Evolutionary conservation across 2,329 filamentous ascomycete genomes (phyloP).

Genomic region (Fusarium miscanthi): DNA sequence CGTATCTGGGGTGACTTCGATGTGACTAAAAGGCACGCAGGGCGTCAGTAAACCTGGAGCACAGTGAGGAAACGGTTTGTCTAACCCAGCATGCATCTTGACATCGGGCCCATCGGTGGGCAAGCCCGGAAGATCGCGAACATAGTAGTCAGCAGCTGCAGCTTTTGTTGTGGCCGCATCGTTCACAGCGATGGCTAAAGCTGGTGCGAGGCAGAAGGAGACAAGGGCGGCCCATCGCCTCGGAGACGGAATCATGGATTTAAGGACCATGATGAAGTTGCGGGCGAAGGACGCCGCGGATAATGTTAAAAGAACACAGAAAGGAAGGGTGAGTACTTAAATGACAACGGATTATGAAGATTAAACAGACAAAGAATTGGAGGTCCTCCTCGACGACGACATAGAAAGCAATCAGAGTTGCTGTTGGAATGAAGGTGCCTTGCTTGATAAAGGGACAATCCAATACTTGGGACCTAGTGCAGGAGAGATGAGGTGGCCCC

Average conservation of each 20-base stretch:
- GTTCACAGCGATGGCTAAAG: slow-evolving; percentile 47
- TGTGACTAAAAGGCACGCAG: slow-evolving; percentile 70
- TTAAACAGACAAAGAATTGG: slow-evolving; percentile 7
- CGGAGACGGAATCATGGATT: slow-evolving; percentile 39
- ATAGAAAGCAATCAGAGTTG: slow-evolving; percentile 27
- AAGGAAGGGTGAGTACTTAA: slow-evolving; percentile 10
- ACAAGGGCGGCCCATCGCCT: slow-evolving; percentile 49
- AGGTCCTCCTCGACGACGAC: slow-evolving; percentile 10
- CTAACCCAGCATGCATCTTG: slow-evolving; percentile 99
- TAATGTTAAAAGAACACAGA: slow-evolving; percentile 9
- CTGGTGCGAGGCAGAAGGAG: slow-evolving; percentile 57
- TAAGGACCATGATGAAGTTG: slow-evolving; percentile 42
- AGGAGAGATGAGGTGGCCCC: slow-evolving; percentile 38
- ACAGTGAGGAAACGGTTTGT: slow-evolving; percentile 24
- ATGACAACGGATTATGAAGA: slow-evolving; percentile 7
- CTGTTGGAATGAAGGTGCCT: slow-evolving; percentile 26
- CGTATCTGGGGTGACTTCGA: slow-evolving; percentile 85
- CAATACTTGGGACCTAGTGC: neutral
- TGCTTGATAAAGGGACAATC: slow-evolving; percentile 21
- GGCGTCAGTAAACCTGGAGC: slow-evolving; percentile 38
- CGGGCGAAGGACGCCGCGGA: slow-evolving; percentile 34
- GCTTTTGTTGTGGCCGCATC: slow-evolving; percentile 41
- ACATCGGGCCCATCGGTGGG: slow-evolving; percentile 77
- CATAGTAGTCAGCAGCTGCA: slow-evolving; percentile 82
- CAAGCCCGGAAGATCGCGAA: slow-evolving; percentile 84